Conservation (phyloP, 371 early-diverging fungal genomes). For the Chytridium lagenaria region DNA sequence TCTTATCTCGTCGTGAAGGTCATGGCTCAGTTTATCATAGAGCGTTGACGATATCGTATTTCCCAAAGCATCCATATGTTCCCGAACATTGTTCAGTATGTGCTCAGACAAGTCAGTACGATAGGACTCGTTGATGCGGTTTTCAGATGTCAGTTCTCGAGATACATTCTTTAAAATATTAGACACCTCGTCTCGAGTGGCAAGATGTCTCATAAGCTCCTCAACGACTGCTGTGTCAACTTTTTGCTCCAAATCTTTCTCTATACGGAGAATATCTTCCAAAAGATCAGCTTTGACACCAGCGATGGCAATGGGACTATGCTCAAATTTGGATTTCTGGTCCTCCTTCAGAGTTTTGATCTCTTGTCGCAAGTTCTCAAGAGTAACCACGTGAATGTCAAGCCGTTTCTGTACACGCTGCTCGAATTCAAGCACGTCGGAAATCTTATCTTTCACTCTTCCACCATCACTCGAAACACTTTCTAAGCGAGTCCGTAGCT, state of each 20-base stretch:
- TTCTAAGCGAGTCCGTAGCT: not conserved
- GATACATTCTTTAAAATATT: constrained; percentile 3
- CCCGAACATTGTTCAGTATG: not conserved
- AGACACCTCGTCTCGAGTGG: constrained; percentile 48
- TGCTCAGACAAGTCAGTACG: not conserved
- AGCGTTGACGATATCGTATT: not conserved
- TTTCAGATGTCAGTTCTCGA: not conserved
- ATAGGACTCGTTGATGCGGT: not conserved
- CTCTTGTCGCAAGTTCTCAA: constrained; percentile 22
- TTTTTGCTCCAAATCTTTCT: constrained; percentile 30
- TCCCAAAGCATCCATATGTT: not conserved
- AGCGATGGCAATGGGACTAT: not conserved
- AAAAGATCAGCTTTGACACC: too few species aligned
- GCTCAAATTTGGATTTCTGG: too few species aligned
- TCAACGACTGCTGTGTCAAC: constrained; percentile 53
- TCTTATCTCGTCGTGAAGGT: not conserved
- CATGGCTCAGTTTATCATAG: not conserved
- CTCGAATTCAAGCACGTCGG: not conserved
- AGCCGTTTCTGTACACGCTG: constrained; percentile 24
- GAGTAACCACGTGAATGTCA: constrained; percentile 26
- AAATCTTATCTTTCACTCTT: not conserved
- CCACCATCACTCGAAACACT: not conserved
- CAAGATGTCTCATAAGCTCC: constrained; percentile 48
- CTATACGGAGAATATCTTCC: not conserved
- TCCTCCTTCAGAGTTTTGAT: not conserved